Base-by-base conservation (phyloP, 306 rosid species). In the Fagus crenata region DNA sequence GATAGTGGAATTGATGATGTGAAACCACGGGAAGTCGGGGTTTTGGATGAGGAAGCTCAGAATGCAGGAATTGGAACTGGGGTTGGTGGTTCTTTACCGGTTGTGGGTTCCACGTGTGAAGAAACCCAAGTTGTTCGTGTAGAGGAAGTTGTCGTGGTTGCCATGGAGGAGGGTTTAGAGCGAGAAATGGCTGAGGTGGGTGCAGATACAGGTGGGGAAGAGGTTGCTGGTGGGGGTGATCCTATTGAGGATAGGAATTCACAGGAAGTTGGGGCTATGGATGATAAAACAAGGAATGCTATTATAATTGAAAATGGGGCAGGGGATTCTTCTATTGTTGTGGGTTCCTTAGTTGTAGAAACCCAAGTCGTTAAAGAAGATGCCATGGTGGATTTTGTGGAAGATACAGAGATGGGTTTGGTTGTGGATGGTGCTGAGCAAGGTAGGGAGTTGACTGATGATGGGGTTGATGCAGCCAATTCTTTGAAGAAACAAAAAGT, bases 351-450 rank as follows among this genome's bases (percentile, higher is more conserved):
- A 49, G 75, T 74, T 61, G 83, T 53, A 67, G 85, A 79, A 76
- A 69, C 77, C 18, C 63, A 49, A 32, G 75, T 71, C 31, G 49
- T 40, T 42, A 53, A 67, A 67, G 82, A 76, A 74, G 80, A 58
- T 69, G 7, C 72, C 11, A 71, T 15, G 12, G 61, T 36, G 37
- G 80, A 49, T 12, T 63, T 69, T 53, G 76, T 49, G 17, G 80
- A 81, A 58, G 76, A 41, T 79, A 75, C 78, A 3, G 85, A 53
- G 74, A 17, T 73, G 11, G 79, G 59, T 60, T 28, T 68, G 46
- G 81, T 72, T 64, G 78, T 72, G 18, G 82, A 75, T 64, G 79
- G 75, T 78, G 67, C 32, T 53, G 86, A 81, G 72, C 42, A 69
- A 74, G 86, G 75, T 15, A 49, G 43, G 68, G 67, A 76, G 54